Evolutionary conservation across 768 basidiomycete species (phyloP), one percentile per base, ranked within the genome.

Genomic region (Tephrocybe sp.): DNA sequence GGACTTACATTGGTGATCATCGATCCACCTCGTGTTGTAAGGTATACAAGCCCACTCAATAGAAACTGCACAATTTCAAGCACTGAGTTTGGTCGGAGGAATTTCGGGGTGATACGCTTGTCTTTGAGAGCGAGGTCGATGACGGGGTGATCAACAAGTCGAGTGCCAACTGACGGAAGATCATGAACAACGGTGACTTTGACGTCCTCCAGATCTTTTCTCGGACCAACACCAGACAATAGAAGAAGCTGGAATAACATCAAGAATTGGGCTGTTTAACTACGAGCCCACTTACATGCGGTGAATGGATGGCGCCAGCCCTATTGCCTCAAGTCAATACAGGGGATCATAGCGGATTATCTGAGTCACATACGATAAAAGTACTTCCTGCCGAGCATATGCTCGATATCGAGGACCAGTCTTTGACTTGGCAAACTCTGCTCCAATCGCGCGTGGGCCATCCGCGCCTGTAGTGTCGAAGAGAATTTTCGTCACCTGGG

Each of bases 221-320:
- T 74, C 25, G 88, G 84, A 15, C 92, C 92, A 36, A 94, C 71
- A 19, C 92, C 92, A 7, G 87, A 89, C 30, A 89, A 73, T 77
- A 86, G 78, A 16, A 89, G 74, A 30, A 89, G 76, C 70, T 87
- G 44, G 18, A 26, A 21, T 31, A 5, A 22, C 4, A 19, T 39
- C 22, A 34, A 32, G 19, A 12, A 35, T 36, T 19, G 12, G 36
- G 0, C 16, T 35, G 27, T 25, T 16, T 9, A 25, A 8, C 26
- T 12, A 13, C 19, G 1, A 24, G 19, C 28, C 8, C 28, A 4
- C 69, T 24, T 47, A 78, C 78, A 18, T 82, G 80, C 3, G 86
- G 86, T 5, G 83, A 77, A 55, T 87, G 83, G 6, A 87, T 63
- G 1, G 84, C 75, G 2, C 85, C 85, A 24, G 77, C 83, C 11